These are phyloP conservation scores for Curvularia spicifera DNA, from an alignment of 2,329 filamentous ascomycete genomes.

Conservation along the genomic window DNA sequence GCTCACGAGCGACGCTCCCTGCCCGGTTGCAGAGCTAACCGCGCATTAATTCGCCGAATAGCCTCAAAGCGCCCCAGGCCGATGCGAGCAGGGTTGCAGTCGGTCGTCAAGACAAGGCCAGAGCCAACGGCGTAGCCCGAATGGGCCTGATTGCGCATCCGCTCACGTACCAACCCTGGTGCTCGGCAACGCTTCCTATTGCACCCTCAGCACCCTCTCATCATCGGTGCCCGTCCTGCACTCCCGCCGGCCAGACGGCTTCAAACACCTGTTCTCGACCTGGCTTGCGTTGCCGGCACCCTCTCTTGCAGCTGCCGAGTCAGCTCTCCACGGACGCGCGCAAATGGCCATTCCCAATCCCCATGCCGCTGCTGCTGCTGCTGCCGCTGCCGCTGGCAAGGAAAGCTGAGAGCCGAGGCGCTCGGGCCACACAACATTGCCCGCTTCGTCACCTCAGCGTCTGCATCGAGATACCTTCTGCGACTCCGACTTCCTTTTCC, in stretches of 20 bases:
- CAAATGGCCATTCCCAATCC: neutral
- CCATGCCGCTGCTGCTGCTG: slow-evolving; percentile 5
- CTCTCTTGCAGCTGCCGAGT: neutral
- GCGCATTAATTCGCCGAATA: slow-evolving; percentile 1
- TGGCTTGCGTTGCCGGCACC: neutral
- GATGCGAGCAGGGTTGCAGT: neutral
- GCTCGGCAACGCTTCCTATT: slow-evolving; percentile 29
- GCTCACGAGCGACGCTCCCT: neutral
- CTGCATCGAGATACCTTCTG: neutral
- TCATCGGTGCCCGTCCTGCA: slow-evolving; percentile 29
- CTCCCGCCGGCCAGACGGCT: slow-evolving; percentile 10
- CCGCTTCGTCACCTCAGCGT: neutral
- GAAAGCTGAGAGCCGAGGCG: neutral
- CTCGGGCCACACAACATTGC: neutral
- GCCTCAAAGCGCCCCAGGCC: neutral
- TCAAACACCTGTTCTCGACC: slow-evolving; percentile 29
- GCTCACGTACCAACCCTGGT: slow-evolving; percentile 2
- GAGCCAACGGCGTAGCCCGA: slow-evolving; percentile 3
- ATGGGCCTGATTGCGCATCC: neutral
- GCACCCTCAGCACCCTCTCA: slow-evolving; percentile 3
- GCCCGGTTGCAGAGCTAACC: neutral
- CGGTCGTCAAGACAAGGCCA: neutral
- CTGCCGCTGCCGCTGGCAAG: neutral
- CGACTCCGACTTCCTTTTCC: neutral
- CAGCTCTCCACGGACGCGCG: slow-evolving; percentile 5